Evolutionary conservation across 1,284 basidiomycete species (phyloP), one percentile per base, ranked within the genome.

Genomic region (Cronartium quercuum): DNA sequence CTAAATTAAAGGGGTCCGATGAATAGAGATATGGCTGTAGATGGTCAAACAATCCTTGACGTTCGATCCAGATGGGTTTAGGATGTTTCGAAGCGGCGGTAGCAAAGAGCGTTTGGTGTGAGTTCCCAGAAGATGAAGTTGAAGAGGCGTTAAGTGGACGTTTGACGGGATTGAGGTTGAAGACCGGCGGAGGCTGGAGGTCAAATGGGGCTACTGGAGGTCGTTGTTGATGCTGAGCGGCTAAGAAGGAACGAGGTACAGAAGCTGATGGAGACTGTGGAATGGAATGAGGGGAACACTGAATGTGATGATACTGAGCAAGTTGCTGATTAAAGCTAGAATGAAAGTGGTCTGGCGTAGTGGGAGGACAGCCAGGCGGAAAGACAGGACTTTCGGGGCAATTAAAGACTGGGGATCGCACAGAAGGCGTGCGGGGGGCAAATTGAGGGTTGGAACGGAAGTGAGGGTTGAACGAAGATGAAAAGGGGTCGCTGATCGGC

Each of bases 11-110:
- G 9, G 70, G 70, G 15, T 66, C 29, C 24, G 63, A 24, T 21
- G 63, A 74, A 66, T 75, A 44, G 13, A 67, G n/a, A 38, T 66
- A 67, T 35, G 71, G 71, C 18, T 62, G 37, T 24, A 47, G 51
- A 57, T 75, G 65, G 58, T 67, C 64, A 40, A 75, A 67, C 1
- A 60, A 51, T 35, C 44, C 65, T 65, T 44, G 63, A 65, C 24
- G 18, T n/a, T 38, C 21, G 21, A 38, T 38, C 21, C 40, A 21
- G 44, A 38, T 65, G n/a, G 63, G 40, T 15, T 38, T 40, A 38
- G 12, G 38, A 41, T 40, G 63, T 44, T 65, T 65, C 18, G 40
- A 10, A 41, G 42, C 15, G 18, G 29, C 13, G 7, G 15, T 24
- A 24, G 40, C 15, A 24, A 47, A 47, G 24, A 67, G 44, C 24